Evolutionary conservation across 495 filamentous ascomycete genomes (phyloP), one percentile per base, ranked within the genome.

Genomic region (Jackrogersella minutella): DNA sequence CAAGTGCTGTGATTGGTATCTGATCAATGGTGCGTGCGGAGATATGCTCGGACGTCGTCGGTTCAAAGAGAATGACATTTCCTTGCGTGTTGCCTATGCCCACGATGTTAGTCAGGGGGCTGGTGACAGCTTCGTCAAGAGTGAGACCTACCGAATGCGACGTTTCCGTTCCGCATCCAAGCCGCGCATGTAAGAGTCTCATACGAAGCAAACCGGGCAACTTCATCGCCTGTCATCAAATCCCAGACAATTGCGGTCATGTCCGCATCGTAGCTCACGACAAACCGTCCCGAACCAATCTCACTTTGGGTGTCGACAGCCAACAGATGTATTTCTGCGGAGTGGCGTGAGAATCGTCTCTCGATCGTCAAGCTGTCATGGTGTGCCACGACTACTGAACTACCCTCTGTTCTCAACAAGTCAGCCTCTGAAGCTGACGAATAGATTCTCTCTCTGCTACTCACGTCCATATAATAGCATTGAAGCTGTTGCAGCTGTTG

Each of bases 121-220:
- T 22, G 21, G 53, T 50, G 55, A 57, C 60, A 46, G 21, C 6
- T 44, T 47, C 13, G 8, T 16, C 11, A 3, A 14, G 11, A 30
- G 40, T 22, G 2, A 36, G 58, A 71, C 84, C 74, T 82, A 97
- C 94, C 95, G 81, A 98, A 97, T 51, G 92, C 94, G 58, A 99
- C 87, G 83, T 97, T 96, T 36, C 96, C 95, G 80, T 97, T 97
- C 46, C 90, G 86, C 95, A 99, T 97, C 93, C 94, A 99, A 14
- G 91, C 83, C 44, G 95, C 95, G 46, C 91, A 88, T 36, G 85
- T 86, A 56, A 99, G 84, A 62, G 89, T 84, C 73, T 97, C 93
- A 72, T 96, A 97, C 0, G 93, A 92, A 52, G 88, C 88, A 76
- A 97, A 97, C 46, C 93, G 84, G 14, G 95, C 89, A 62, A 97